phyloP scores from a whole-genome alignment of 306 rosid genomes.

The Macrotyloma uniflorum region DNA sequence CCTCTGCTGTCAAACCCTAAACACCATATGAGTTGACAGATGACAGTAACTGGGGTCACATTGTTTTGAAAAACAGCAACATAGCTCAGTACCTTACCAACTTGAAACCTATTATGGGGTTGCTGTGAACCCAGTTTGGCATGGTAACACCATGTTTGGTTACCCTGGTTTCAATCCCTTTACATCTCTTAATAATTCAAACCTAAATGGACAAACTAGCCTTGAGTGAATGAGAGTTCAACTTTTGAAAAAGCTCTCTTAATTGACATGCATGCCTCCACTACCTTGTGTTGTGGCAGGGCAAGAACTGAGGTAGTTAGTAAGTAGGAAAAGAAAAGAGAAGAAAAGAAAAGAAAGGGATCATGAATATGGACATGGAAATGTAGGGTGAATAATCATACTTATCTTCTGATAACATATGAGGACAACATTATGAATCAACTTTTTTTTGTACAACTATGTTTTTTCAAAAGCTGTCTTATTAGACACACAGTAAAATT shows the following conservation, averaged over 20 bases:
- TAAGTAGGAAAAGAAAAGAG: neutral
- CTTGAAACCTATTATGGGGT: constrained; percentile 23
- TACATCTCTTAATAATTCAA: constrained; percentile 35
- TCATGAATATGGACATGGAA: neutral
- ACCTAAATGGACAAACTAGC: constrained; percentile 36
- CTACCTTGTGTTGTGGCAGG: constrained; percentile 18
- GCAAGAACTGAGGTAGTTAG: constrained; percentile 1
- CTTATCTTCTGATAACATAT: neutral
- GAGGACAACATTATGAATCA: neutral
- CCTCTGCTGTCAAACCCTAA: constrained; percentile 22
- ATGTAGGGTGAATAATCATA: neutral
- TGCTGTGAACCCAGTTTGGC: constrained; percentile 31
- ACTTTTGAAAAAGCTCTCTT: constrained; percentile 22
- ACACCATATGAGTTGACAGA: constrained; percentile 14
- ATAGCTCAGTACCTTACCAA: neutral
- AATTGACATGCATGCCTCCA: constrained; percentile 23
- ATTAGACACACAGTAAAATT: too few relatives aligned
- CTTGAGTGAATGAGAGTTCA: constrained; percentile 24
- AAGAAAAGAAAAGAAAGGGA: neutral
- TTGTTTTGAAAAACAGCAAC: constrained; percentile 13
- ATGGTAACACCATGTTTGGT: constrained; percentile 24
- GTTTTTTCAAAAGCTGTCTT: too few relatives aligned
- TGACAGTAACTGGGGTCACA: constrained; percentile 6
- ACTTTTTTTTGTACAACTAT: too few relatives aligned
- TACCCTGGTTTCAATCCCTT: constrained; percentile 29